Evolutionary conservation across 176 grass and related monocot genomes (phyloP).

Genomic region (Urochloa ruziziensis): DNA sequence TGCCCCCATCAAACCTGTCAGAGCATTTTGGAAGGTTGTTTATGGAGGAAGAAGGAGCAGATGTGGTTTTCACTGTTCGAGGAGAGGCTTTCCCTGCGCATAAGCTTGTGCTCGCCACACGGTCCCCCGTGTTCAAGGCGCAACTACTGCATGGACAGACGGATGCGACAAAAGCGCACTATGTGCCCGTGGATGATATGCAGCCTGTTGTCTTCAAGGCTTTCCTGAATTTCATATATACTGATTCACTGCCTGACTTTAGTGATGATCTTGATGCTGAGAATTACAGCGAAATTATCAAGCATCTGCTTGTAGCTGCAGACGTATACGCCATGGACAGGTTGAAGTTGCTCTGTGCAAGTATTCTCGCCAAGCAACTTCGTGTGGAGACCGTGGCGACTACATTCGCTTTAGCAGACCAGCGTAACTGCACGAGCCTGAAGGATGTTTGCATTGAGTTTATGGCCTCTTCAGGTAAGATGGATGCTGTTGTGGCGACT

Average conservation of each 20-base stretch:
- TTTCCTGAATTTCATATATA: background rate
- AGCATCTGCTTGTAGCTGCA: background rate
- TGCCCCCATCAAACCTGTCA: background rate
- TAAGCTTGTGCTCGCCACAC: background rate
- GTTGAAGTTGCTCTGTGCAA: background rate
- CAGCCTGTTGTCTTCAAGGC: background rate
- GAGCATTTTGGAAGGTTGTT: background rate
- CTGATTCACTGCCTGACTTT: background rate
- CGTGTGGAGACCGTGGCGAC: background rate
- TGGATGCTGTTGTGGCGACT: background rate
- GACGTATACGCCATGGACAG: background rate
- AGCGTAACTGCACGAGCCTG: background rate
- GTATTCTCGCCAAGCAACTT: background rate
- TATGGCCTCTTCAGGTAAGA: background rate
- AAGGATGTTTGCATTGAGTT: no score
- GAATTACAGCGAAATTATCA: background rate
- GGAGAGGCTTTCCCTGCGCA: background rate
- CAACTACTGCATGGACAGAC: background rate
- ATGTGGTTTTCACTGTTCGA: background rate
- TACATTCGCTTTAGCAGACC: background rate
- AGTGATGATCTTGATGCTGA: background rate
- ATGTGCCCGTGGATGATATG: background rate
- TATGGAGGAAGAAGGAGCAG: background rate
- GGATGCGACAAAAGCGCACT: background rate
- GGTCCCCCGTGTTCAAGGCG: background rate